phyloP scores from a whole-genome alignment of 1,139 yeast genomes.

The Saccharomycopsis crataegensis region DNA sequence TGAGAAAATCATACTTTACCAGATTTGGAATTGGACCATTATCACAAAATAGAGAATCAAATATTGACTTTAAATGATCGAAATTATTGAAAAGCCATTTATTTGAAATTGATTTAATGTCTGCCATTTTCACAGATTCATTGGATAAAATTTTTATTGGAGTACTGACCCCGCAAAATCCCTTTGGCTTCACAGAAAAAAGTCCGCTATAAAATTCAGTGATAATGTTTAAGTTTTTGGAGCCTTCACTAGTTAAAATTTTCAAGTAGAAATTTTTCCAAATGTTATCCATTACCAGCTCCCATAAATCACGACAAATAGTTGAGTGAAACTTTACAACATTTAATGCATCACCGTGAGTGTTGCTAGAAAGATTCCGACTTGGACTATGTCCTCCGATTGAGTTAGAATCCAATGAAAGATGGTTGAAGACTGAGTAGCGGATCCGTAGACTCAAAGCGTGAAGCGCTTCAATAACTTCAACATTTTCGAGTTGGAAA shows the following conservation, averaged over 20 bases:
- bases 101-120: background rate
- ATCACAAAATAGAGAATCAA: background rate
- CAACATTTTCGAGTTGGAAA: background rate
- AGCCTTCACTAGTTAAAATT: background rate
- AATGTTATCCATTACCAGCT: background rate
- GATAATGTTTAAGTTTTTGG: background rate
- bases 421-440: background rate
- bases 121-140: background rate
- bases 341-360: background rate
- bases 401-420: background rate
- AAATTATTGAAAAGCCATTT: constrained; percentile 4
- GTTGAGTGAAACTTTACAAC: background rate
- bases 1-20: background rate
- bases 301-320: background rate
- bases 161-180: background rate
- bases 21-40: background rate
- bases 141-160: background rate
- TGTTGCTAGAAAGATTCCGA: too few relatives aligned
- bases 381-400: too few relatives aligned
- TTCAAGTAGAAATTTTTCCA: background rate
- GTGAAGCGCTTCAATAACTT: background rate
- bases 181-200: background rate
- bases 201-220: background rate
- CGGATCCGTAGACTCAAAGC: background rate
- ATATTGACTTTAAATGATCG: background rate